Evolutionary conservation across 2,329 filamentous ascomycete species (phyloP), one percentile per base, ranked within the genome.

Genomic region (Neofusicoccum sp.): DNA sequence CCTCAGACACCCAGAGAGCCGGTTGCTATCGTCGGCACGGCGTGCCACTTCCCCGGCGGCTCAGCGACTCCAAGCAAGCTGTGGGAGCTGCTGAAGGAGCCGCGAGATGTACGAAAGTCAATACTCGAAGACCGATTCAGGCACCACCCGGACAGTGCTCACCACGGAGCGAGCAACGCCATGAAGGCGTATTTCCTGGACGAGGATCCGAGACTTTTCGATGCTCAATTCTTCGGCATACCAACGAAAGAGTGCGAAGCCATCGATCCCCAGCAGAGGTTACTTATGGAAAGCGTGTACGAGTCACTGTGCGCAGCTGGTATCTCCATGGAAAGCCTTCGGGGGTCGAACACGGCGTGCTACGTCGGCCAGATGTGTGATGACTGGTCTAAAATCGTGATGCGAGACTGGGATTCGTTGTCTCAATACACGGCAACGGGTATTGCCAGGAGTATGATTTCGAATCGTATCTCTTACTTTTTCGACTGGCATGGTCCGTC

Each of bases 11-110:
- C 16, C 1, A 7, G 6, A 8, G 73, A 71, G 44, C 69, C 69
- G 4, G 68, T 72, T 28, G 77, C 75, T 8, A 73, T 79, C 14
- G 67, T 79, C 14, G 77, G 77, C 3, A 66, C 71, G 44, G 73
- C 69, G 16, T 78, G 74, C 54, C 70, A 75, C 9, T 71, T 78
- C 29, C 74, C 77, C 2, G 75, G 75, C n/a, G 68, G 49, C 7
- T 67, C 73, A 9, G 56, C 28, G 9, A 67, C 68, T 2, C 74
- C 74, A 3, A 71, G 72, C 2, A 67, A 70, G 3, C 73, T 77
- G 8, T 78, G 76, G 77, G 60, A 74, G 8, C 58, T 78, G 6
- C 68, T 72, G 8, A 66, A 65, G 1, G 49, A 61, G 2, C 72
- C 75, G 1, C 67, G 67, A 0, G 67, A 78, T 8, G 72, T 78